Conservation (phyloP, 164 flowering plant genomes). For the Malania oleifera region DNA sequence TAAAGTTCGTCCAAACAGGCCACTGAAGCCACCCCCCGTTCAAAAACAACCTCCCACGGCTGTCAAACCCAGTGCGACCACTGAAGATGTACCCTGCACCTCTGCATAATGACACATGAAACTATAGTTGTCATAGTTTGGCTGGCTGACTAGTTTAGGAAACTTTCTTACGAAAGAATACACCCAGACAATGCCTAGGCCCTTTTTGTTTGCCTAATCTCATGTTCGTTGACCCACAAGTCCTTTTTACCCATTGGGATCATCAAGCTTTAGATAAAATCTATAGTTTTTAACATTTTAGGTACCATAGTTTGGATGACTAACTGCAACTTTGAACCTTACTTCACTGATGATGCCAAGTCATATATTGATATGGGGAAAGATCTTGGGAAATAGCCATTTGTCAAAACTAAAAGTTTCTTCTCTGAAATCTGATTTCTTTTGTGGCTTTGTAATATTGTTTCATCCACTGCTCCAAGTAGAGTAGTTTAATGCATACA, state of each 20-base stretch:
- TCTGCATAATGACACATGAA: conserved; percentile 36
- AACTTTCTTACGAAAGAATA: not conserved
- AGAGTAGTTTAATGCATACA: not conserved
- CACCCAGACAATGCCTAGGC: not conserved
- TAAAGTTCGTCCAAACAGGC: conserved; percentile 56
- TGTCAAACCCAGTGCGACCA: conserved; percentile 6
- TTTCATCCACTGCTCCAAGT: not conserved
- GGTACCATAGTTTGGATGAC: not conserved
- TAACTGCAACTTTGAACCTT: not conserved
- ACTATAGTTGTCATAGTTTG: not conserved
- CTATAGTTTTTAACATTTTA: not conserved
- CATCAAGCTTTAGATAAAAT: not conserved
- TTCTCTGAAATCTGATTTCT: conserved; percentile 1
- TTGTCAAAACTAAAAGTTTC: conserved; percentile 2
- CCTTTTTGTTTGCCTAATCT: not conserved
- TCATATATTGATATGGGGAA: conserved; percentile 21
- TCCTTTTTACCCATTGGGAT: too few species aligned
- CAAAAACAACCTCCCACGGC: conserved; percentile 24
- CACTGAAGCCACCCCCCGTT: conserved; percentile 42
- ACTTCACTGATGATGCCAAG: too few species aligned
- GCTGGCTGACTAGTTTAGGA: not conserved
- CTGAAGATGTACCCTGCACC: conserved; percentile 45
- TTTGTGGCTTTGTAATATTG: too few species aligned
- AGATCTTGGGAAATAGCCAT: conserved; percentile 29
- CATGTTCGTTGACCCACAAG: not conserved